Evolutionary conservation across 139 green algal genomes (phyloP), one percentile per base, ranked within the genome.

Genomic region (Diplosphaera chodatii): DNA sequence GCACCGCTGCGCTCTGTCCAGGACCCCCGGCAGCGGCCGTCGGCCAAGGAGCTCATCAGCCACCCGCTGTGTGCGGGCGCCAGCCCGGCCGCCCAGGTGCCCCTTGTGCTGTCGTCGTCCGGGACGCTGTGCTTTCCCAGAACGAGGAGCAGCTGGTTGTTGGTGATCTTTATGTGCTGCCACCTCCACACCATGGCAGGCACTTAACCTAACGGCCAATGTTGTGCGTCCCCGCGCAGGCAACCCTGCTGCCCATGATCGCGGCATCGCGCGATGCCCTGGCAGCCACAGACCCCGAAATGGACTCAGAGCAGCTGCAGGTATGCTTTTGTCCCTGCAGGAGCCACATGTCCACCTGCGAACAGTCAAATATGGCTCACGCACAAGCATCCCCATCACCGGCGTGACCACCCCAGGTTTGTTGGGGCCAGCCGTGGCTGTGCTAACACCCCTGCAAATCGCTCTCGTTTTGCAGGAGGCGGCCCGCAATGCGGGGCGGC

Each of bases 21-120:
- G 88, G 85, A 94, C 66, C 75, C 87, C 3, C 77, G 76, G 5
- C 63, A 67, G 32, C 83, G 91, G 21, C 91, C 91, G 34, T 88
- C 86, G 4, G 86, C 91, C 0, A 71, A 80, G 23, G 83, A 87
- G 62, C 80, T 96, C 77, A 75, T 18, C 10, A 59, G 16, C 18
- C 48, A 59, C 48, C 48, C 16, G 3, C 48, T 85, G 67, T 81
- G 55, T 48, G 75, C 28, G 73, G 76, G 76, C 67, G 70, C 22
- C 76, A 75, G 30, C 16, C 40, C 27, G 66, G 59, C 32, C 1
- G 55, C 56, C 1, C 37, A 41, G 33, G 32, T 84, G 65, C 28
- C 31, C 40, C 67, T 65, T 40, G 66, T 78, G 64, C 27, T 68
- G 25, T 40, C 23, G 41, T 30, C 68, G 65, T 8, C 37, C 37